phyloP scores from a whole-genome alignment of 2,329 filamentous ascomycete species.

The Venturia pyrina region DNA sequence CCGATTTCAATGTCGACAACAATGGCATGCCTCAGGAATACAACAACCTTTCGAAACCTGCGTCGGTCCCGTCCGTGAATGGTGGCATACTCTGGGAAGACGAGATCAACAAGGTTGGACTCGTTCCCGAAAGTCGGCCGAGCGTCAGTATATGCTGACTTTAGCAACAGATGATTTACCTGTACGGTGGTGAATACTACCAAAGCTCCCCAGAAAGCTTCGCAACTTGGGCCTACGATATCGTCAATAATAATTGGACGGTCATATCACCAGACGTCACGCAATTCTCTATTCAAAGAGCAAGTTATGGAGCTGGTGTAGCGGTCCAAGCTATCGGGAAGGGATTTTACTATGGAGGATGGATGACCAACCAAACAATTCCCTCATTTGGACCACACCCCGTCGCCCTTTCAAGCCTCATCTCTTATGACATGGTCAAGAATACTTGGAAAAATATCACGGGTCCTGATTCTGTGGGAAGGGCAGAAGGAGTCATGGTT shows the following conservation, averaged over 20 bases:
- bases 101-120: conserved; percentile 43
- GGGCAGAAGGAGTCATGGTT: conserved; percentile 51
- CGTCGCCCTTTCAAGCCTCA: conserved; percentile 41
- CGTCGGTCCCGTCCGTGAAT: conserved; percentile 42
- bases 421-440: conserved; percentile 47
- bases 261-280: conserved; percentile 15
- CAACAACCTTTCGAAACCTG: conserved; percentile 49
- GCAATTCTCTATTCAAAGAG: conserved; percentile 29
- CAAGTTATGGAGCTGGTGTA: conserved; percentile 48
- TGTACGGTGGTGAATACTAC: conserved; percentile 47
- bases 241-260: conserved; percentile 47
- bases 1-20: conserved; percentile 41
- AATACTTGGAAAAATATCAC: conserved; percentile 44
- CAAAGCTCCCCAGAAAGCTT: conserved; percentile 34
- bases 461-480: conserved; percentile 41
- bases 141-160: background rate
- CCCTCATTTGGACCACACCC: conserved; percentile 41
- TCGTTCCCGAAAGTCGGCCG: background rate
- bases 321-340: conserved; percentile 44
- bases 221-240: conserved; percentile 48
- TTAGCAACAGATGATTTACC: conserved; percentile 37
- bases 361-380: conserved; percentile 45
- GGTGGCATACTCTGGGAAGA: conserved; percentile 49
- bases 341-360: conserved; percentile 55
- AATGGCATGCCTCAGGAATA: conserved; percentile 42